Percentiles rank a stretch among this genome's conserved stretches.
These are phyloP conservation scores for Myxozyma sirexii DNA, from an alignment of 805 yeast genomes.

Conservation along the genomic window DNA sequence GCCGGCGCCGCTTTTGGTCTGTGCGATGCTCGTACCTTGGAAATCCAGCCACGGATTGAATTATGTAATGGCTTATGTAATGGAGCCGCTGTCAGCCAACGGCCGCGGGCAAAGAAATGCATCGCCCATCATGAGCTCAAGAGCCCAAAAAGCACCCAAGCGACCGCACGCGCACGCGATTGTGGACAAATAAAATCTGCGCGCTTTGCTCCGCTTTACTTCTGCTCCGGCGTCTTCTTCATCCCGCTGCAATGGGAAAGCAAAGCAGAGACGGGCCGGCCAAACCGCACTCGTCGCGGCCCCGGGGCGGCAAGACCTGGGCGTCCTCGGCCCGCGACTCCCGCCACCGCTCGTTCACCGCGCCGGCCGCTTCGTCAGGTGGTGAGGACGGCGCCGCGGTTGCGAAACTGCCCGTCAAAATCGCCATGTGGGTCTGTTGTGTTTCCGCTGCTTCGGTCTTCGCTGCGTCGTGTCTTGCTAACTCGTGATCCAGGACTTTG, in stretches of 20 bases:
- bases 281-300: background rate
- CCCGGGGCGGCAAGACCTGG: constrained; percentile 15
- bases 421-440: constrained; percentile 80
- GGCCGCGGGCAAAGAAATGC: too few species aligned
- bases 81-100: too few species aligned
- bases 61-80: too few species aligned
- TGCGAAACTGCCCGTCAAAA: constrained; percentile 50
- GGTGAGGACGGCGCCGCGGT: background rate
- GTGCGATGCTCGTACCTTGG: constrained; percentile 7
- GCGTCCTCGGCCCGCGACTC: constrained; percentile 3
- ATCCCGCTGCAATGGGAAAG: constrained; percentile 13
- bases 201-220: background rate
- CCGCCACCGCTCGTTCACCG: background rate
- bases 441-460: too few species aligned
- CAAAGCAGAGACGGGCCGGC: constrained; percentile 1
- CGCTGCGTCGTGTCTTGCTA: too few species aligned
- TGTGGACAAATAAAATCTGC: too few species aligned
- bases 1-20: constrained; percentile 2
- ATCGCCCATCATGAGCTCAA: too few species aligned
- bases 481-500: constrained; percentile 66
- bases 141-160: too few species aligned
- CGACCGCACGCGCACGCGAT: too few species aligned
- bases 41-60: too few species aligned
- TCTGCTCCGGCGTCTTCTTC: too few species aligned
- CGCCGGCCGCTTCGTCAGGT: constrained; percentile 1